phyloP scores from a whole-genome alignment of 2,329 filamentous ascomycete species.

The Paecilomyces fulvus region DNA sequence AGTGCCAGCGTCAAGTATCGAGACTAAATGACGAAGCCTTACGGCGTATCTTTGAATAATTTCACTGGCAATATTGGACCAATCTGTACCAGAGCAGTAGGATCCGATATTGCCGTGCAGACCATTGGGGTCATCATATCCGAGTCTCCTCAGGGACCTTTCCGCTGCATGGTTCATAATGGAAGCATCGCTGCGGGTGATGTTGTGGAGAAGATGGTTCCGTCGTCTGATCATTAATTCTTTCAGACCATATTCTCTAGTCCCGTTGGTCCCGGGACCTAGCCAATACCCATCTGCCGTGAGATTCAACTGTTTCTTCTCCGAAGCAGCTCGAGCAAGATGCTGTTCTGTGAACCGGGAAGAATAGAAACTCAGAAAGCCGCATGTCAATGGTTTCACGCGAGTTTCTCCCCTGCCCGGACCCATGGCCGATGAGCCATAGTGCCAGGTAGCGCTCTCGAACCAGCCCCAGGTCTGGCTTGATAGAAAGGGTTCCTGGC shows the following conservation, averaged over 20 bases:
- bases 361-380: slow-evolving; percentile 26
- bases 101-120: background rate
- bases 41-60: background rate
- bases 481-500: slow-evolving; percentile 33
- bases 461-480: slow-evolving; percentile 40
- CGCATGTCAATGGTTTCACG: slow-evolving; percentile 34
- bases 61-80: background rate
- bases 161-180: background rate
- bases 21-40: background rate
- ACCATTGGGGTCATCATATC: background rate
- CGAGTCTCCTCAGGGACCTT: background rate
- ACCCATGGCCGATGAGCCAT: slow-evolving; percentile 32
- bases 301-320: background rate
- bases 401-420: slow-evolving; percentile 36
- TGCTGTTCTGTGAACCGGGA: background rate
- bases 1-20: background rate
- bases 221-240: background rate
- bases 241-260: background rate
- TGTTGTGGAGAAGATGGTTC: background rate
- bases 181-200: background rate
- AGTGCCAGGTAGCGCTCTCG: slow-evolving; percentile 35
- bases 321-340: background rate
- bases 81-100: background rate
- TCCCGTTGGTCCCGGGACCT: background rate
- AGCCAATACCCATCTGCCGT: background rate